Evolutionary conservation across 2,329 filamentous ascomycete genomes (phyloP), one percentile per base, ranked within the genome.

Genomic region (Penicillium decumbens): DNA sequence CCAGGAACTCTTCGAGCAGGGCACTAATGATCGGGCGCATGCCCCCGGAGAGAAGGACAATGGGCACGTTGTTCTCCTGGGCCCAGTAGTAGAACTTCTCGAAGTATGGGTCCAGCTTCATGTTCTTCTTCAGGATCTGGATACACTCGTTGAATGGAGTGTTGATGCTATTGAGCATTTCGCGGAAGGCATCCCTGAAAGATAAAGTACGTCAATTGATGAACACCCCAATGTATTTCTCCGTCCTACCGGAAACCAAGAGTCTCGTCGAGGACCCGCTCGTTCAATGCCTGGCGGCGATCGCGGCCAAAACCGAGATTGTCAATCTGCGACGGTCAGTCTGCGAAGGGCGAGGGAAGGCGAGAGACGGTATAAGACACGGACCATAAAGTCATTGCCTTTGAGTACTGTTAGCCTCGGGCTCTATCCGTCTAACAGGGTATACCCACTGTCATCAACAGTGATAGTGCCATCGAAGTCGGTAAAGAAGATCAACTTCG

Each of bases 391-490:
- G 67, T 86, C 82, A 77, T 86, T 85, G 74, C 79, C 79, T 80
- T 56, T 27, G 25, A 37, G 10, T 38, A 28, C 12, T 13, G 41
- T 63, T 37, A 61, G 54, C 53, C 33, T 53, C 2, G 15, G 23
- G 24, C 15, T 42, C n/a, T 32, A 15, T 35, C 15, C 23, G 12
- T 23, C 15, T 9, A 15, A n/a, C 35, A 29, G 32, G 41, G 15
- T 20, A 44, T 47, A 75, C 77, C 66, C 64, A 80, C 80, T 83
- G 70, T 86, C 83, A 64, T 82, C 76, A 49, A 83, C 79, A 42
- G 92, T 96, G 68, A 96, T 92, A 46, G 91, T 97, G 65, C 93
- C 93, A 73, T 98, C 93, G 68, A 97, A 97, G 75, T 98, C 93
- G 61, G 91, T 95, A 78, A 97, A 97, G 81, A 98, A 96, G 77